A percentile compares a stretch with the other conserved stretches of the same genome.
Conservation (phyloP, 352 stramenopile species). For the Phytopythium vexans region DNA sequence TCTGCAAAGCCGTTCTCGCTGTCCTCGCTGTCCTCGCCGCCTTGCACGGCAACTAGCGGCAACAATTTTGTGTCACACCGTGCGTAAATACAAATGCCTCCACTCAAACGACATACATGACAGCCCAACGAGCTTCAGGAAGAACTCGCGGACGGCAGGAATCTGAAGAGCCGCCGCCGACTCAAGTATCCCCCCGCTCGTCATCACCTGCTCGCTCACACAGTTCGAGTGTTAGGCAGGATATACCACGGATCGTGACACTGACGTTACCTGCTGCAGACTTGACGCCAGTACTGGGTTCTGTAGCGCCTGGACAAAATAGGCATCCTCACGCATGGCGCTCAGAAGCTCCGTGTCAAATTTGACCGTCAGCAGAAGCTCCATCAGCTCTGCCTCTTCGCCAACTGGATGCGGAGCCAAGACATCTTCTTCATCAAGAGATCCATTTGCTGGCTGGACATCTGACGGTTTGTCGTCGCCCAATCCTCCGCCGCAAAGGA, state of each 20-base stretch:
- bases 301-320: constrained; percentile 50
- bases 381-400: constrained; percentile 28
- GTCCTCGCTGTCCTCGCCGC: constrained; percentile 1
- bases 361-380: constrained; percentile 42
- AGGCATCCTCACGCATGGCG: constrained; percentile 57
- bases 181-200: constrained; percentile 40
- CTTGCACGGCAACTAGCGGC: constrained; percentile 16
- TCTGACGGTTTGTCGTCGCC: no score
- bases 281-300: constrained; percentile 47
- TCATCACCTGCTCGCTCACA: constrained; percentile 38
- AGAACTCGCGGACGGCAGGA: constrained; percentile 49
- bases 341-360: constrained; percentile 47
- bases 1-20: neutral
- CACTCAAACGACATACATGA: constrained; percentile 32
- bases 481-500: neutral
- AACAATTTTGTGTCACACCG: constrained; percentile 2
- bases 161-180: constrained; percentile 25
- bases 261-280: constrained; percentile 49
- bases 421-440: constrained; percentile 17
- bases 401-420: constrained; percentile 1
- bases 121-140: constrained; percentile 59
- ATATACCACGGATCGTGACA: no score
- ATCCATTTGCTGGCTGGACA: no score
- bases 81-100: constrained; percentile 4
- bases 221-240: neutral